phyloP scores from a whole-genome alignment of 164 flowering plant species.

The Piper betle region DNA sequence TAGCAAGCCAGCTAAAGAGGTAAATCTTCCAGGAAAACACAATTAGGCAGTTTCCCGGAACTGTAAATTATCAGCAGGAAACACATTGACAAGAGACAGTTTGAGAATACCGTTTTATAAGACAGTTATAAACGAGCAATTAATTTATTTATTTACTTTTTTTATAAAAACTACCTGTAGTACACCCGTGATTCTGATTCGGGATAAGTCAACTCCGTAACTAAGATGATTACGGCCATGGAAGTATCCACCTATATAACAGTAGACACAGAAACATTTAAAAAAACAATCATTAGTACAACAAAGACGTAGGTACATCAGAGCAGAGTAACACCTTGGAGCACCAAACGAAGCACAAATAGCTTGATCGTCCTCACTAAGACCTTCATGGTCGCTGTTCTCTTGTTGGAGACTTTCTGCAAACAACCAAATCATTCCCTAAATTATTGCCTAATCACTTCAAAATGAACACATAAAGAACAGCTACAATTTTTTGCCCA shows the following conservation, averaged over 20 bases:
- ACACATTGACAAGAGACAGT: no score
- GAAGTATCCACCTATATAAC: constrained; percentile 81
- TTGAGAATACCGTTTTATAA: not conserved
- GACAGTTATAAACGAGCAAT: not conserved
- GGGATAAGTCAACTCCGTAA: constrained; percentile 56
- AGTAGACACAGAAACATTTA: no score
- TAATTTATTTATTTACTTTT: not conserved
- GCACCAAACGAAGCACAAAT: constrained; percentile 48
- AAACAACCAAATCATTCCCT: constrained; percentile 3
- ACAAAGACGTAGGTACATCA: no score
- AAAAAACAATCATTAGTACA: no score
- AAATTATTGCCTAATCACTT: no score
- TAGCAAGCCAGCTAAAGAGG: no score
- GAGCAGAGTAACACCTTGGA: no score
- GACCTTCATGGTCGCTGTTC: constrained; percentile 45
- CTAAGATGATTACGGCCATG: constrained; percentile 55
- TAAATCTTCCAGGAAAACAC: no score
- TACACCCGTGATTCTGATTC: constrained; percentile 60
- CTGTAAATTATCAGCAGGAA: no score
- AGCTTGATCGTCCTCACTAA: constrained; percentile 44
- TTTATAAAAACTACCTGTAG: constrained; percentile 46
- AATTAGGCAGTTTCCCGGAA: no score
- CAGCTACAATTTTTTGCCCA: no score
- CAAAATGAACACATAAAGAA: no score
- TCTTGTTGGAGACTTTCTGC: constrained; percentile 41